A percentile compares a stretch with the other conserved stretches of the same genome.
Conservation (phyloP, 2,329 filamentous ascomycete species). For the Cladosporium sp. region DNA sequence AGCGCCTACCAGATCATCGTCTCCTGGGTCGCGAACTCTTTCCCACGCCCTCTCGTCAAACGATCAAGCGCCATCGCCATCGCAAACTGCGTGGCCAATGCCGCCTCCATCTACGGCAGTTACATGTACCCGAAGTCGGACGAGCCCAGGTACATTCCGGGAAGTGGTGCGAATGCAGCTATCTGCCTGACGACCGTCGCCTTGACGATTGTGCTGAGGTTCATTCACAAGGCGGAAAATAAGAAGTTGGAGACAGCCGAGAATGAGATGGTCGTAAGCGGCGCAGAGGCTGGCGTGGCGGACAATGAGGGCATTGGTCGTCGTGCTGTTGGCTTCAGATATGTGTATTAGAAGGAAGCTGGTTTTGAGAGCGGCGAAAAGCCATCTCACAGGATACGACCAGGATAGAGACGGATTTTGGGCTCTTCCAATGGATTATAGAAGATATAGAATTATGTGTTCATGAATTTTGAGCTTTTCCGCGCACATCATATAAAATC, state of each 20-base stretch:
- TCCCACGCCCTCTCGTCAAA: constrained; percentile 32
- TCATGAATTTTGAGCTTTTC: no score
- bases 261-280: constrained; percentile 15
- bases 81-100: constrained; percentile 31
- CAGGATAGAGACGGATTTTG: no score
- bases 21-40: constrained; percentile 23
- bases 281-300: constrained; percentile 4
- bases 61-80: constrained; percentile 29
- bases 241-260: constrained; percentile 27
- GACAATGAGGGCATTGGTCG: constrained; percentile 54
- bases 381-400: no score
- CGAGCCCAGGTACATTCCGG: constrained; percentile 36
- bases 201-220: constrained; percentile 31
- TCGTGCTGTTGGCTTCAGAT: constrained; percentile 49
- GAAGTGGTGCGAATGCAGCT: constrained; percentile 32
- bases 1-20: constrained; percentile 30
- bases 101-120: constrained; percentile 31
- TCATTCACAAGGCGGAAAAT: constrained; percentile 33
- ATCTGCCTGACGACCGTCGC: constrained; percentile 33
- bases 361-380: background rate
- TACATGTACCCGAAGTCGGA: constrained; percentile 32
- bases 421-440: no score
- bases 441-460: no score
- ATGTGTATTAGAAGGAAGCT: constrained; percentile 5
- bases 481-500: no score